Percentiles rank a stretch among this genome's conserved stretches.
Evolutionary conservation across 2,329 filamentous ascomycete genomes (phyloP).

Genomic region (Colletotrichum sp.): DNA sequence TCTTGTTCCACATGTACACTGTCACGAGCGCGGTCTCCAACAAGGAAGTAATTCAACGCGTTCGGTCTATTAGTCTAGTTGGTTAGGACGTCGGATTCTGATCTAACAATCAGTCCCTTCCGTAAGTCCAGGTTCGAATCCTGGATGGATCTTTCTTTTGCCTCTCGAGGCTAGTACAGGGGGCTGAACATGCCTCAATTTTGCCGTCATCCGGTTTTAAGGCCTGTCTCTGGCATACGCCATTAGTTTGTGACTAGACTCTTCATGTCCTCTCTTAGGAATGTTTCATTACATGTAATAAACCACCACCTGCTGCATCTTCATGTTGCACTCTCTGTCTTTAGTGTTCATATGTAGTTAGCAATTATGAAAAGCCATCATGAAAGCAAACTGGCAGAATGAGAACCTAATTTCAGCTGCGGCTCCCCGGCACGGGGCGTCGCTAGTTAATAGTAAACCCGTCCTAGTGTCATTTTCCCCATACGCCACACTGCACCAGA

Average conservation of each 20-base stretch:
- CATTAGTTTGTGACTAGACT: neutral
- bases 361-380: neutral
- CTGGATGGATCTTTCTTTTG: constrained; percentile 1
- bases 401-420: neutral
- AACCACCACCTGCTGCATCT: neutral
- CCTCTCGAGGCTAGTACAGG: neutral
- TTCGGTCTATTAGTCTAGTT: constrained; percentile 14
- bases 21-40: rapidly evolving
- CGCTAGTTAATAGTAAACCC: neutral
- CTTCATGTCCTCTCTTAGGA: neutral
- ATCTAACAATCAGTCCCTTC: neutral
- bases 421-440: neutral
- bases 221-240: too few species aligned
- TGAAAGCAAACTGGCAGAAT: neutral
- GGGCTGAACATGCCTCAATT: neutral
- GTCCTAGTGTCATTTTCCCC: neutral
- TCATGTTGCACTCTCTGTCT: neutral
- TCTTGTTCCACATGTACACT: neutral
- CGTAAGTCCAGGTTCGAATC: constrained; percentile 11
- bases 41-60: neutral
- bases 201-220: neutral
- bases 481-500: neutral
- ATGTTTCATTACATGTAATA: neutral
- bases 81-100: constrained; percentile 16
- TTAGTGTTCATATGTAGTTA: neutral